Evolutionary conservation across 1,284 basidiomycete species (phyloP).

Genomic region (Microbotryum scabiosae): DNA sequence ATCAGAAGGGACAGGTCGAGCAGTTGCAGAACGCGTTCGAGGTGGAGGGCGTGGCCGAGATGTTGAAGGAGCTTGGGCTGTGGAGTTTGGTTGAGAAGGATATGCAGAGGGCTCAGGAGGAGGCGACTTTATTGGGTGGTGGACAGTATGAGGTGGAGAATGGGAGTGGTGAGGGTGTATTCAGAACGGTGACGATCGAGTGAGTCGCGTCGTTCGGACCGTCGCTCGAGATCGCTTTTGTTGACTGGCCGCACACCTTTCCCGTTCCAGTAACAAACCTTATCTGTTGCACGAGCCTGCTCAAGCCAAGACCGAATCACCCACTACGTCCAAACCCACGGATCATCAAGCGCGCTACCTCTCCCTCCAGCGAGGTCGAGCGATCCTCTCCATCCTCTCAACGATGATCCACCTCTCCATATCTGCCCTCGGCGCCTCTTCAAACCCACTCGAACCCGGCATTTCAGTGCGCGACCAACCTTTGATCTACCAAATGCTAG

Average conservation of each 20-base stretch:
- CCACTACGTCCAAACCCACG: neutral
- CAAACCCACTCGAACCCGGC: neutral
- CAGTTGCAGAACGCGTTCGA: conserved; percentile 4
- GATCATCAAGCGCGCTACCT: neutral
- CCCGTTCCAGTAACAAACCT: conserved; percentile 12
- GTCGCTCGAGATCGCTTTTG: neutral
- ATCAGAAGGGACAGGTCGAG: neutral
- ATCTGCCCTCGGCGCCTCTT: neutral
- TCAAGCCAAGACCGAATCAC: neutral
- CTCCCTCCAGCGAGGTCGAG: conserved; percentile 9
- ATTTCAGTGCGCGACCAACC: neutral
- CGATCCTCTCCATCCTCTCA: conserved; percentile 13
- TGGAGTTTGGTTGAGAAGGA: conserved; percentile 12
- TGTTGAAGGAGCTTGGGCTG: conserved; percentile 13
- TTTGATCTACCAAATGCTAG: no score
- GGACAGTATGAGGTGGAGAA: neutral
- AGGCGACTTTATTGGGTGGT: neutral
- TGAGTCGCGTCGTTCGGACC: conserved; percentile 3
- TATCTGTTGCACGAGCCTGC: conserved; percentile 20
- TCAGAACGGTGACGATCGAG: conserved; percentile 20
- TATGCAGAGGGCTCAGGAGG: neutral
- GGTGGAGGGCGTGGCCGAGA: conserved; percentile 6
- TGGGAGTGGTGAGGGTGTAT: neutral
- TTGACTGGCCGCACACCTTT: neutral
- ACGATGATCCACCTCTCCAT: conserved; percentile 25